These are phyloP conservation scores for Kalmusia sp. DNA, from an alignment of 2,329 filamentous ascomycete genomes.

Conservation along the genomic window DNA sequence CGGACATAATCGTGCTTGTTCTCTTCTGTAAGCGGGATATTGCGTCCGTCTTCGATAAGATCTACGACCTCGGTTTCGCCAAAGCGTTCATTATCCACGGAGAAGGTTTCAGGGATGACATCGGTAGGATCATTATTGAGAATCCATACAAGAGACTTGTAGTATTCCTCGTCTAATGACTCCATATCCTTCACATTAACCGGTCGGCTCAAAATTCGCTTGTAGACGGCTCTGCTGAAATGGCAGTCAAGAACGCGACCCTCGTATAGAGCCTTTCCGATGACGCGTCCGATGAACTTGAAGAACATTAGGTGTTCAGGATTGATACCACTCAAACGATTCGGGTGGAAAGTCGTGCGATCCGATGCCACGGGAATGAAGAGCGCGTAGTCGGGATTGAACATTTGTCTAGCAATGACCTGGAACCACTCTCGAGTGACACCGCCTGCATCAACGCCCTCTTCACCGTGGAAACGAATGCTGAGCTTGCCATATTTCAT, in stretches of 20 bases:
- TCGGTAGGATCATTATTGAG: slow-evolving; percentile 98
- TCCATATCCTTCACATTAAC: slow-evolving; percentile 99
- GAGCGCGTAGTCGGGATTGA: slow-evolving; percentile 95
- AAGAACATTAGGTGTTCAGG: slow-evolving; percentile 97
- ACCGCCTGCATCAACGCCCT: slow-evolving; percentile 96
- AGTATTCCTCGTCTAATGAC: slow-evolving; percentile 96
- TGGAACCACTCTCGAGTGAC: slow-evolving; percentile 99
- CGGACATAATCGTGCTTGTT: slow-evolving; percentile 99
- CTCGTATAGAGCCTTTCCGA: slow-evolving; percentile 97
- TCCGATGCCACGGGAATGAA: slow-evolving; percentile 98
- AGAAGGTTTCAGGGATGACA: slow-evolving; percentile 95
- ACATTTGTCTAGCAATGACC: slow-evolving; percentile 96
- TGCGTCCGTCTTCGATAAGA: slow-evolving; percentile 83
- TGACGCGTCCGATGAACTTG: slow-evolving; percentile 98
- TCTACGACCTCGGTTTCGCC: slow-evolving; percentile 88
- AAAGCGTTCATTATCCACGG: slow-evolving; percentile 91
- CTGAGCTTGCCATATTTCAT: slow-evolving; percentile 99
- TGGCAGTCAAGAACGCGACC: slow-evolving; percentile 95
- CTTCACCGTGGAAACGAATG: slow-evolving; percentile 95
- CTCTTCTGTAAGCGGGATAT: slow-evolving; percentile 93
- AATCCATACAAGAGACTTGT: slow-evolving; percentile 99
- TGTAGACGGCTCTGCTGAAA: slow-evolving; percentile 98
- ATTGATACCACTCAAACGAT: slow-evolving; percentile 91
- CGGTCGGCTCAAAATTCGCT: slow-evolving; percentile 91
- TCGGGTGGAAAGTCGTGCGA: slow-evolving; percentile 97